A percentile compares a stretch with the other conserved stretches of the same genome.
These are phyloP conservation scores for Rauvolfia tetraphylla DNA, from an alignment of 257 asterid species.

Conservation along the genomic window DNA sequence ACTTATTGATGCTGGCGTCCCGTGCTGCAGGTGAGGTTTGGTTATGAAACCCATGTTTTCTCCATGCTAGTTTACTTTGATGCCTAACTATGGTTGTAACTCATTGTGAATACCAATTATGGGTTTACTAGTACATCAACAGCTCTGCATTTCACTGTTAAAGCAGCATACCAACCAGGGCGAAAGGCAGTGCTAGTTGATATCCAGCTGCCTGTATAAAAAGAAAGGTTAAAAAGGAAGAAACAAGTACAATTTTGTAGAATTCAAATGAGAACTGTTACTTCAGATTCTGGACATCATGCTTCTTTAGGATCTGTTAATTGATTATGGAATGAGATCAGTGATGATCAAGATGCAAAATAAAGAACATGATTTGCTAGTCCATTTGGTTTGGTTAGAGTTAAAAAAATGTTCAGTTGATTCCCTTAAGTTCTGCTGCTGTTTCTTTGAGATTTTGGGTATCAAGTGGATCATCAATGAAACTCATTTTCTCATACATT, in stretches of 20 bases:
- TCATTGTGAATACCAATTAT: neutral
- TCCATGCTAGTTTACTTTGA: neutral
- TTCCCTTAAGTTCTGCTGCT: neutral
- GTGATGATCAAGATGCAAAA: neutral
- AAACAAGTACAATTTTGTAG: neutral
- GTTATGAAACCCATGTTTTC: neutral
- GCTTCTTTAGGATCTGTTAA: neutral
- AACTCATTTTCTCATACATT: slow-evolving; percentile 19
- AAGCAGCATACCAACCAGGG: neutral
- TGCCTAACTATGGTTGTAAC: neutral
- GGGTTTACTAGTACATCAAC: neutral
- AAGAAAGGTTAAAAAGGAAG: neutral
- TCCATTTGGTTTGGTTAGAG: neutral
- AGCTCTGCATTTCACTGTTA: slow-evolving; percentile 1
- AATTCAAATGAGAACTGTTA: neutral
- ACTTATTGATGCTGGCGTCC: slow-evolving; percentile 87
- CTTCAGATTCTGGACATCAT: neutral
- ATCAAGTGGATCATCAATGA: slow-evolving; percentile 6
- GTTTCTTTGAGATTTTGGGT: slow-evolving; percentile 1
- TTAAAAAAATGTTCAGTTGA: neutral
- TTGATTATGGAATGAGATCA: neutral
- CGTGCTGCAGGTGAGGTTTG: slow-evolving; percentile 94
- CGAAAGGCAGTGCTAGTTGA: neutral
- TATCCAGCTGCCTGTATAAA: neutral
- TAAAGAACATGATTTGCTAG: neutral